Evolutionary conservation across 148 eudicot species (phyloP).

Genomic region (Dianthus caryophyllus): DNA sequence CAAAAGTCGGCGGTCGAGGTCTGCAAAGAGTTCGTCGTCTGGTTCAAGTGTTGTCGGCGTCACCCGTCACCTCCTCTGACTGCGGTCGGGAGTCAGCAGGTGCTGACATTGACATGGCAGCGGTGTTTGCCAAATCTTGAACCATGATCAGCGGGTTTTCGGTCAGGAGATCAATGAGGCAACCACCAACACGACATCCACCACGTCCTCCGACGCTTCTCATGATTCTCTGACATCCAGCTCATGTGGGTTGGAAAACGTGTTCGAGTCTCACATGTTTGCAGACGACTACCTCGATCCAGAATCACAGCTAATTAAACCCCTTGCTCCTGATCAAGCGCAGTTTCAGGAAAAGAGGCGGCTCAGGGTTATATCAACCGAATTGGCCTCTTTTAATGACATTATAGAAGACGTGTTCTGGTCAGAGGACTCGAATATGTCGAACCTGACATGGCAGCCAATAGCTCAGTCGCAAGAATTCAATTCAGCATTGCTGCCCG

Average conservation of each 20-base stretch:
- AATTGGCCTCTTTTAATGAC: slow-evolving; percentile 35
- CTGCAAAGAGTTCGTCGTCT: slow-evolving; percentile 6
- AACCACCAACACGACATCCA: slow-evolving; percentile 26
- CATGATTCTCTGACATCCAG: slow-evolving; percentile 26
- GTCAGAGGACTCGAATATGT: slow-evolving; percentile 33
- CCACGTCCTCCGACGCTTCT: slow-evolving; percentile 37
- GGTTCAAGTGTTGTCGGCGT: background rate
- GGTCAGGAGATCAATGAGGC: slow-evolving; percentile 16
- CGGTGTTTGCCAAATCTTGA: slow-evolving; percentile 70
- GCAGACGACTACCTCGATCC: slow-evolving; percentile 28
- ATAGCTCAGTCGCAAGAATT: slow-evolving; percentile 41
- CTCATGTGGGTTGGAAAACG: slow-evolving; percentile 26
- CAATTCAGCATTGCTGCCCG: slow-evolving; percentile 31
- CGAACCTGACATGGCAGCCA: slow-evolving; percentile 44
- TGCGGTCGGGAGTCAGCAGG: slow-evolving; percentile 21
- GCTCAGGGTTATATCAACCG: slow-evolving; percentile 32
- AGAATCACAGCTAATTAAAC: slow-evolving; percentile 20
- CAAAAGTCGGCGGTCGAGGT: slow-evolving; percentile 32
- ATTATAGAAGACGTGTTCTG: slow-evolving; percentile 45
- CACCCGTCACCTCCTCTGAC: slow-evolving; percentile 12
- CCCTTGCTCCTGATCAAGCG: slow-evolving; percentile 16
- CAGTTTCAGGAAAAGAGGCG: slow-evolving; percentile 23
- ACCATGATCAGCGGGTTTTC: slow-evolving; percentile 22
- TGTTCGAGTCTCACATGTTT: slow-evolving; percentile 23
- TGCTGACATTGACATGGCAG: slow-evolving; percentile 65